phyloP scores from a whole-genome alignment of 306 rosid genomes.

The Inga leiocalycina region DNA sequence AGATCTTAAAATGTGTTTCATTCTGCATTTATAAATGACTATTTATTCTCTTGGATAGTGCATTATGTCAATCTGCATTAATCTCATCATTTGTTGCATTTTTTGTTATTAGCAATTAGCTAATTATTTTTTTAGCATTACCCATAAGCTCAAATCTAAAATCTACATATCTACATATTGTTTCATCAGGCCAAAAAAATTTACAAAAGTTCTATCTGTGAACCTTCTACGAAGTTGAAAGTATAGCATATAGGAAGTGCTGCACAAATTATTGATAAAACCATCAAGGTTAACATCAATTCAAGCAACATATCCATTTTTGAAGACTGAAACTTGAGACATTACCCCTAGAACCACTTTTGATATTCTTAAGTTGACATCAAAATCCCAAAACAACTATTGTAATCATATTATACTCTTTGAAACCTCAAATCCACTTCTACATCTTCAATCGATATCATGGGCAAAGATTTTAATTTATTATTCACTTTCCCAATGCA shows the following conservation, averaged over 20 bases:
- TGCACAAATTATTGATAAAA: not conserved
- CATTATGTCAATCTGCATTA: slow-evolving; percentile 13
- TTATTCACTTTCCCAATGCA: slow-evolving; percentile 7
- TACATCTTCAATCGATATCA: not conserved
- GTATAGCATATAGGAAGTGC: not conserved
- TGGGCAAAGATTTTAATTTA: not conserved
- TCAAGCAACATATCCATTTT: no score
- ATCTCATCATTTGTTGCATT: slow-evolving; percentile 8
- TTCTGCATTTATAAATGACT: slow-evolving; percentile 9
- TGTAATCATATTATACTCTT: not conserved
- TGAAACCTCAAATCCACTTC: not conserved
- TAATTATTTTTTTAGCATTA: not conserved
- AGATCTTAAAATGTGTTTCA: slow-evolving; percentile 24
- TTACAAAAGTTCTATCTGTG: not conserved
- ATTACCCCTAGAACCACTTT: not conserved
- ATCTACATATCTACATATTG: not conserved
- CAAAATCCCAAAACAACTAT: not conserved
- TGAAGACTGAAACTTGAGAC: not conserved
- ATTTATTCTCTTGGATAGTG: not conserved
- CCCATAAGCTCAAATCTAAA: not conserved
- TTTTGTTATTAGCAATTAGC: not conserved
- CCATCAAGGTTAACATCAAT: not conserved
- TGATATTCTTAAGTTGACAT: not conserved
- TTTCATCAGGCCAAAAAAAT: not conserved
- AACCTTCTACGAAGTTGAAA: slow-evolving; percentile 19